A percentile compares a stretch with the other conserved stretches of the same genome.
Evolutionary conservation across 495 filamentous ascomycete genomes (phyloP).

Genomic region (Lineolata rhizophorae): DNA sequence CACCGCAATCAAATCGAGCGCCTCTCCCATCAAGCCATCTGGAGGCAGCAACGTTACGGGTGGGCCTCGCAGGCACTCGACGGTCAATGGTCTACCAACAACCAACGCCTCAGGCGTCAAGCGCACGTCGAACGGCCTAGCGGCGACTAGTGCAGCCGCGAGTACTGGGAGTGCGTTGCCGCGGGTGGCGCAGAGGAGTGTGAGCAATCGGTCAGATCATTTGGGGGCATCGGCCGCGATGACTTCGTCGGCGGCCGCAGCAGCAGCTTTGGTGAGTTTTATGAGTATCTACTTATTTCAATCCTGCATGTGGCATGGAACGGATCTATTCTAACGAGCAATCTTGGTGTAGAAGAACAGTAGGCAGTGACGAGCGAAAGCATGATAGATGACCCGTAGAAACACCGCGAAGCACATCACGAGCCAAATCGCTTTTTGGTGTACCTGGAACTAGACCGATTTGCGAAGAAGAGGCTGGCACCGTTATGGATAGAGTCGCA

Average conservation of each 20-base stretch:
- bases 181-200: not conserved
- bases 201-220: not conserved
- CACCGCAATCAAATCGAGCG: not conserved
- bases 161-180: not conserved
- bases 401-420: too few relatives aligned
- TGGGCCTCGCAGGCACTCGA: not conserved
- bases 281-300: too few relatives aligned
- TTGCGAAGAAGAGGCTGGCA: too few relatives aligned
- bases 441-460: too few relatives aligned
- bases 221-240: not conserved
- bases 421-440: too few relatives aligned
- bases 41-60: not conserved
- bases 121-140: not conserved
- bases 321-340: too few relatives aligned
- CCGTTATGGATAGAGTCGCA: too few relatives aligned
- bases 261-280: conserved; percentile 1
- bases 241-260: not conserved
- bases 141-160: not conserved
- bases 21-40: too few relatives aligned
- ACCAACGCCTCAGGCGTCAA: not conserved
- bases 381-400: too few relatives aligned
- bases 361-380: too few relatives aligned
- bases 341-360: too few relatives aligned
- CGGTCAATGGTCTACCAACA: not conserved
- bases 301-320: too few relatives aligned